Percentiles rank a stretch among this genome's conserved stretches.
phyloP scores from a whole-genome alignment of 225 moss, liverwort and hornwort species.

The Pseudoscleropodium purum region DNA sequence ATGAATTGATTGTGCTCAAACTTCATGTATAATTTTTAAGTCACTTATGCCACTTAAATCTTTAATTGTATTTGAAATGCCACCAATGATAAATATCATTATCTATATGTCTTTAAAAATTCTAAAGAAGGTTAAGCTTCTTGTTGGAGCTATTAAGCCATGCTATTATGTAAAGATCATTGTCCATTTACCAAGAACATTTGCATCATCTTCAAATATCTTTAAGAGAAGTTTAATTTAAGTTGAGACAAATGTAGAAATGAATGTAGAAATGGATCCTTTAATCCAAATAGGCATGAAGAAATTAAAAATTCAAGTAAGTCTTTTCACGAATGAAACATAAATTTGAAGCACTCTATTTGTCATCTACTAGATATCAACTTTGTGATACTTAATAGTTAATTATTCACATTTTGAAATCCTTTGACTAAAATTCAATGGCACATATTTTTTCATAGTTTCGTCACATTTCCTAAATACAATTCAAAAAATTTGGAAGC shows the following conservation, averaged over 20 bases:
- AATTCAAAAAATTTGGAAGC: background rate
- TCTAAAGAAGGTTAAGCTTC: background rate
- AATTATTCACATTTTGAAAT: background rate
- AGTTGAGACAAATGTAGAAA: background rate
- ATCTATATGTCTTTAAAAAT: background rate
- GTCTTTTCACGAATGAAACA: accelerated
- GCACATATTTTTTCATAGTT: background rate
- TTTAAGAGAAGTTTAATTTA: background rate
- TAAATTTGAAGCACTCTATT: background rate
- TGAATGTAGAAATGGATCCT: background rate
- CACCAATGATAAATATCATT: background rate
- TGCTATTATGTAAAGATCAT: background rate
- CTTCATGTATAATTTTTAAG: background rate
- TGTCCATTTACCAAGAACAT: background rate
- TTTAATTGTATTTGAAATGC: background rate
- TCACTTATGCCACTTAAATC: too few relatives aligned
- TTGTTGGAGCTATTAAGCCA: background rate
- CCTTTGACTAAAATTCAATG: background rate
- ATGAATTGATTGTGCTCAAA: background rate
- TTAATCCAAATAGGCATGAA: background rate
- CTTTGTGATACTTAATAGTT: background rate
- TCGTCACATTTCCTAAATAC: accelerated
- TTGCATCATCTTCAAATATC: background rate
- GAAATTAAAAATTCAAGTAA: background rate
- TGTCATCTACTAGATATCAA: background rate